Base-by-base conservation (phyloP, 495 filamentous ascomycete species). In the Penicillium riverlandense region DNA sequence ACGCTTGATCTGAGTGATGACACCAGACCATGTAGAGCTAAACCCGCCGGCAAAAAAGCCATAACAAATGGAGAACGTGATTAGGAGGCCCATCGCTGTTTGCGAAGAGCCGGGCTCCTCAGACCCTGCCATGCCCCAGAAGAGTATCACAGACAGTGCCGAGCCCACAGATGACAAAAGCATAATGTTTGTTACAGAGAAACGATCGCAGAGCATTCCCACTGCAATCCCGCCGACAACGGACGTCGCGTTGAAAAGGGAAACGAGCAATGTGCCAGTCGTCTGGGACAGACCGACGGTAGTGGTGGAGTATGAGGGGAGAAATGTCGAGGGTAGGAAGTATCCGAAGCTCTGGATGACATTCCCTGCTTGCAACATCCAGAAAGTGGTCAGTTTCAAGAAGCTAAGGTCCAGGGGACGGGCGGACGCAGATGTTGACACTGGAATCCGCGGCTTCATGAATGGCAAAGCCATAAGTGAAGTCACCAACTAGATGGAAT, bases 41-140 rank as follows among this genome's bases (percentile, higher is more conserved):
- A 76, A 83, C 0, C 78, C 75, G 29, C 83, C 82, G 0, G 81
- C 82, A 49, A 84, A 87, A 44, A 86, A 68, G 4, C 85, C 85
- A 59, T 85, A 88, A 2, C 78, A 58, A 7, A 88, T 51, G 14
- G 75, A 77, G 50, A 88, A 90, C 15, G 81, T 37, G 34, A 75
- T 78, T n/a, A 90, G 68, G 33, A 79, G 59, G 0, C 75, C 65
- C 31, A 85, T 49, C 0, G 67, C 72, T 0, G 61, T 63, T n/a
- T 62, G 45, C 1, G 31, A 74, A 53, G 58, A 52, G 1, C 39
- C 47, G 7, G 41, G 36, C 8, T 45, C 47, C 0, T 51, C 36
- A 8, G 61, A 57, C 4, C 52, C 51, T 11, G 60, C 55, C 15
- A 87, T 51, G 0, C 84, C 84, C 85, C 85, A 88, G 33, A 86